A percentile compares a stretch with the other conserved stretches of the same genome.
Evolutionary conservation across 2,329 filamentous ascomycete genomes (phyloP).

Genomic region (Cordyceps pruinosa): DNA sequence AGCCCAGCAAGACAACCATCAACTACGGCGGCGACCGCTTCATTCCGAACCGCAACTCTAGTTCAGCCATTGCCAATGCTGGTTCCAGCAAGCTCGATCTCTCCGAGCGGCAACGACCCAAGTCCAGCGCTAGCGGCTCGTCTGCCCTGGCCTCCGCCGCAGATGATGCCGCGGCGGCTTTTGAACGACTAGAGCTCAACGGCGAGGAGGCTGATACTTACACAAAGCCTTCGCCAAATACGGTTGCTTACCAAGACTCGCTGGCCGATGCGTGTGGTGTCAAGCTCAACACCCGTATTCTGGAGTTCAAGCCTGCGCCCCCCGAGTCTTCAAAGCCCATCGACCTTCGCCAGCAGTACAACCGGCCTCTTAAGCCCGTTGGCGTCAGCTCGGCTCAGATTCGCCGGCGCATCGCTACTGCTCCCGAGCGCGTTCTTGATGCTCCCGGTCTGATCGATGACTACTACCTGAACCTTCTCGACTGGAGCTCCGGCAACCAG

Average conservation of each 20-base stretch:
- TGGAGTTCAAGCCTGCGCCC: constrained; percentile 96
- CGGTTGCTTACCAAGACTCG: constrained; percentile 85
- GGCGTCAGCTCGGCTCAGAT: constrained; percentile 73
- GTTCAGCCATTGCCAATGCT: constrained; percentile 76
- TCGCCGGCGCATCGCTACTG: constrained; percentile 85
- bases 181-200: constrained; percentile 70
- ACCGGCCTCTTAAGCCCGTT: constrained; percentile 80
- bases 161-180: constrained; percentile 70
- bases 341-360: constrained; percentile 95
- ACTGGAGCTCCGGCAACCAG: constrained; percentile 97
- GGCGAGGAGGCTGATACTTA: constrained; percentile 64
- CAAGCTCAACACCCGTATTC: constrained; percentile 86
- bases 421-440: constrained; percentile 92
- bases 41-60: constrained; percentile 87
- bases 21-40: constrained; percentile 84
- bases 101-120: constrained; percentile 63
- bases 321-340: constrained; percentile 98
- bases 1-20: constrained; percentile 69
- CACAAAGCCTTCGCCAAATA: constrained; percentile 76
- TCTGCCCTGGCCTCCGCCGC: constrained; percentile 72
- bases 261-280: constrained; percentile 88
- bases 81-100: constrained; percentile 77
- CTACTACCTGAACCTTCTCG: constrained; percentile 97
- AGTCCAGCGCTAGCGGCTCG: constrained; percentile 61
- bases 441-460: constrained; percentile 94